Percentiles rank a stretch among this genome's conserved stretches.
These are phyloP conservation scores for Ustilago trichophora DNA, from an alignment of 1,284 basidiomycete species.

Conservation along the genomic window DNA sequence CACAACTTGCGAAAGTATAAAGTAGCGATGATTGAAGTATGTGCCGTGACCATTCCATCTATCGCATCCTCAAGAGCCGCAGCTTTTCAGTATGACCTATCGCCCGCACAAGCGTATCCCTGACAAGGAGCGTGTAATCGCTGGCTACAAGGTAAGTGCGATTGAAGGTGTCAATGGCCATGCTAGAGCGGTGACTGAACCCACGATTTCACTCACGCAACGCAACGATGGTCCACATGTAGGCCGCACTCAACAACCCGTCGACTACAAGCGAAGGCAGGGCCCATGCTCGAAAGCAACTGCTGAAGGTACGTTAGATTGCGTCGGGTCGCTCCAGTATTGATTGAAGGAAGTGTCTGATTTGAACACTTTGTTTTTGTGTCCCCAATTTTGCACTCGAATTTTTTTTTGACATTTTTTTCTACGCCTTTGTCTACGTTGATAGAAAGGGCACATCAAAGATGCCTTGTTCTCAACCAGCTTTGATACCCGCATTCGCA, in stretches of 20 bases:
- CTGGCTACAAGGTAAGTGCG: conserved; percentile 41
- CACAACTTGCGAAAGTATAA: conserved; percentile 17
- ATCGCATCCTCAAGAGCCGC: not conserved
- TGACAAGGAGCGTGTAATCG: conserved; percentile 43
- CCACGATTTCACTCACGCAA: too few species aligned
- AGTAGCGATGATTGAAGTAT: not conserved
- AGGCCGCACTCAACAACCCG: conserved; percentile 54
- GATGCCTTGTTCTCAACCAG: conserved; percentile 42
- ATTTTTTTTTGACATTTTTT: not conserved
- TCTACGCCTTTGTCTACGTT: not conserved
- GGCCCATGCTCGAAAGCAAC: conserved; percentile 42
- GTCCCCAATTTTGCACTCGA: not conserved
- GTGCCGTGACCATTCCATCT: not conserved
- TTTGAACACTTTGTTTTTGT: not conserved
- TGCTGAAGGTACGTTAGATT: conserved; percentile 29
- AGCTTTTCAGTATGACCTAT: conserved; percentile 21
- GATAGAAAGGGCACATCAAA: conserved; percentile 39
- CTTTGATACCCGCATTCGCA: conserved; percentile 34
- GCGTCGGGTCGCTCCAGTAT: not conserved
- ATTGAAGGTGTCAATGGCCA: not conserved
- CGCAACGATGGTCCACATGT: too few species aligned
- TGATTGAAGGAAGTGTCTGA: not conserved
- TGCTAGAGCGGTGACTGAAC: too few species aligned
- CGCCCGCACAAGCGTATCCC: conserved; percentile 38
- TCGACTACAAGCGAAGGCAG: conserved; percentile 40